Evolutionary conservation across 2,329 filamentous ascomycete species (phyloP), one percentile per base, ranked within the genome.

Genomic region (Trichoderma aggressivum): DNA sequence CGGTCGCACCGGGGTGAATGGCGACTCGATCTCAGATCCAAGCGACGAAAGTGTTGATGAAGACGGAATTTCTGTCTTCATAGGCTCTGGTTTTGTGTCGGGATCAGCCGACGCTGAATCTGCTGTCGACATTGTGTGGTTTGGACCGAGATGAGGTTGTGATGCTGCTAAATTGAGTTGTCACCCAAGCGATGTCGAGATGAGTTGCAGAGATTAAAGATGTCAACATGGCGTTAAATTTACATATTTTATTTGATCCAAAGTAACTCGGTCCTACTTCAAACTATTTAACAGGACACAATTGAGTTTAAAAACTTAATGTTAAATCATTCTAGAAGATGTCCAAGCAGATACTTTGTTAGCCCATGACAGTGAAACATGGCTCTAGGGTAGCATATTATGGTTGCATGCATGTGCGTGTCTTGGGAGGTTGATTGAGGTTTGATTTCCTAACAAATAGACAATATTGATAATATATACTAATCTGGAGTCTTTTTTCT

Each of bases 11-110:
- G 70, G 66, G 11, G 59, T 70, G 14, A 53, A 24, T 28, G 65
- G 59, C 5, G 64, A 18, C 14, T 69, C 59, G 39, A 18, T 50
- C 18, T 69, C 65, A 5, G 70, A 64, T 24, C 1, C 21, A 24
- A 64, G 53, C 8, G 66, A 53, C 2, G 65, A 70, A 3, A 72
- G 53, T 16, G 70, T 36, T 10, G 70, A 72, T 1, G 70, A 71
- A 18, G 70, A 61, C n/a, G 26, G 1, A 8, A 32, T 50, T 8
- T 58, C 64, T 2, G 28, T 28, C 16, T 67, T 34, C 3, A 28
- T 50, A 7, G 21, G 60, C 26, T 65, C 61, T 3, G 5, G 1
- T 43, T 58, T 28, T n/a, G 39, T 7, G 32, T 55, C 18, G 50
- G 26, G 14, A 5, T 60, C 36, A 5, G 11, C 16, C 47, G 53